Evolutionary conservation across 148 eudicot species (phyloP), one percentile per base, ranked within the genome.

Genomic region (Rheum nobile): DNA sequence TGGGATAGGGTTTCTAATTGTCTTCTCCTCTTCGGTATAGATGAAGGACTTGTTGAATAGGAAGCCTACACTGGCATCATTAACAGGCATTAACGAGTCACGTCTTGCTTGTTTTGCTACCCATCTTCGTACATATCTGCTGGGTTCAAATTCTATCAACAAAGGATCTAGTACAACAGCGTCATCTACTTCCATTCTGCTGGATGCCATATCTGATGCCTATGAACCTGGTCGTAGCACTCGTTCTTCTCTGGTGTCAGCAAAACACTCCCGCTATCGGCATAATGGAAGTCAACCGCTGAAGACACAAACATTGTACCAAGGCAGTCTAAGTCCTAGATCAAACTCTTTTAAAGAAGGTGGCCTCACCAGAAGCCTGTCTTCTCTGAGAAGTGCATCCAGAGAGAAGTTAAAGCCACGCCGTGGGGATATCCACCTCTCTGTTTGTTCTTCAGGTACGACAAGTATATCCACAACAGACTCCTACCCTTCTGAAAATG

Each of bases 51-150:
- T 95, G 75, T 89, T 95, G 1, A 41, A 43, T 72, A 82, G 75
- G 78, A 91, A 86, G 79, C 97, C 97, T 38, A 86, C 97, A 73
- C 82, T 95, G 76, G 80, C 93, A 78, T 89, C 88, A 63, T 75
- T 95, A 67, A 89, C 96, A 79, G 96, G 98, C 76, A 91, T 95
- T 12, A 84, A 91, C 57, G 88, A 95, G 75, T 84, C 97, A 8
- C 96, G 97, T 17, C 93, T 95, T 22, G 84, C 84, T 79, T 83
- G 83, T 78, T 95, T 95, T 75, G 97, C 91, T 28, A 85, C 84
- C 61, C 85, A 82, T 74, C 87, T 95, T 26, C 88, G 90, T 44
- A 78, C 97, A 11, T 87, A 88, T 83, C 79, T 89, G 75, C 75
- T 80, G 68, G 88, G 95, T 54, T 79, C 91, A 67, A 69, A 79